Evolutionary conservation across 2,329 filamentous ascomycete genomes (phyloP).

Genomic region (Ophiostoma sp.): DNA sequence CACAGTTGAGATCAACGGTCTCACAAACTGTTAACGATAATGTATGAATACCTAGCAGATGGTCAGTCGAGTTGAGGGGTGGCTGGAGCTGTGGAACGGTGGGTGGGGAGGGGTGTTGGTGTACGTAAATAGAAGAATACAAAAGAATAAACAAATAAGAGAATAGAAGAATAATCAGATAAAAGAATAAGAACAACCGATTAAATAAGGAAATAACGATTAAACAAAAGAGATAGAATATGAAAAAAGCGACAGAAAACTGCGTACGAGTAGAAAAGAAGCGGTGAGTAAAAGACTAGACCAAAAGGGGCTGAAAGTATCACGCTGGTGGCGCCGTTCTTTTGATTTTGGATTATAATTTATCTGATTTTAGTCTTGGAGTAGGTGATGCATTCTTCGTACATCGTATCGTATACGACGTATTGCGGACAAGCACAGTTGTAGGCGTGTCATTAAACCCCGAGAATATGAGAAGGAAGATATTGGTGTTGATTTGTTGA

Average conservation of each 20-base stretch:
- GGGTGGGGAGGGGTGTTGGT: constrained; percentile 18
- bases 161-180: background rate
- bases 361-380: background rate
- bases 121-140: constrained; percentile 19
- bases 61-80: constrained; percentile 10
- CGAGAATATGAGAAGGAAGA: background rate
- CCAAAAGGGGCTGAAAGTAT: constrained; percentile 24
- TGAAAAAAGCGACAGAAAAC: too few relatives aligned
- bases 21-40: constrained; percentile 3
- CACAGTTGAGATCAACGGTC: background rate
- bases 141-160: background rate
- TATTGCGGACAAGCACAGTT: too few relatives aligned
- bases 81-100: constrained; percentile 10
- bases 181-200: constrained; percentile 13
- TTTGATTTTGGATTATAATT: background rate
- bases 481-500: background rate
- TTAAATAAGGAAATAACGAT: background rate
- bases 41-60: constrained; percentile 9
- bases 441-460: too few relatives aligned
- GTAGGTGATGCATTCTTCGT: background rate
- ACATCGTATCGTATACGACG: background rate
- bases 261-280: constrained; percentile 21
- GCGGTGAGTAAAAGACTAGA: constrained; percentile 25
- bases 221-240: too few relatives aligned
- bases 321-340: constrained; percentile 18